phyloP scores from a whole-genome alignment of 1,139 yeast species.

The Hemisphaericaspora lyxosophila region DNA sequence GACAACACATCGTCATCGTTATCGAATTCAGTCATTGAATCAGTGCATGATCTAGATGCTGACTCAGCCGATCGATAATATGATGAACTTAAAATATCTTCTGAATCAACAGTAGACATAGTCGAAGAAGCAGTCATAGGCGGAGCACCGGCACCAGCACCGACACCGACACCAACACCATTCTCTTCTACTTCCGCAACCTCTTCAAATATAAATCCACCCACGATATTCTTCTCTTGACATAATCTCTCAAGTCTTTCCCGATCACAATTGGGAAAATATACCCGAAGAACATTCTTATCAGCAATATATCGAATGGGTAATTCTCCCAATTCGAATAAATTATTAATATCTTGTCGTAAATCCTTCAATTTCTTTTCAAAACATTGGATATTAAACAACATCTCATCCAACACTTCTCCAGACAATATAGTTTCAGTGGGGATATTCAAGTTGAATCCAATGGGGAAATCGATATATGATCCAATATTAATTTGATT shows the following conservation, averaged over 20 bases:
- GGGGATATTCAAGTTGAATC: constrained; percentile 43
- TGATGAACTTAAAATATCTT: constrained; percentile 27
- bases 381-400: constrained; percentile 31
- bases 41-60: constrained; percentile 4
- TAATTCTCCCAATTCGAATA: constrained; percentile 49
- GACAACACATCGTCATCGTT: constrained; percentile 13
- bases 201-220: constrained; percentile 48
- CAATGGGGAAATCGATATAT: constrained; percentile 52
- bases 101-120: constrained; percentile 11
- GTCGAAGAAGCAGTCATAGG: constrained; percentile 5
- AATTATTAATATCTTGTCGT: constrained; percentile 36
- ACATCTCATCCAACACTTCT: constrained; percentile 43
- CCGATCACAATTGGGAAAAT: constrained; percentile 59
- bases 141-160: neutral
- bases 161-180: neutral
- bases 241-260: constrained; percentile 50
- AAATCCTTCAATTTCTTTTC: constrained; percentile 35
- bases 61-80: constrained; percentile 10
- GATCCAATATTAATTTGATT: constrained; percentile 35
- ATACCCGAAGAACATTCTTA: constrained; percentile 45
- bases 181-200: constrained; percentile 2
- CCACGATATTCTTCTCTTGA: constrained; percentile 48
- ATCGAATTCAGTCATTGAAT: constrained; percentile 1
- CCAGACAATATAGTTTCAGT: constrained; percentile 50
- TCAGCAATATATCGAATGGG: constrained; percentile 42